phyloP scores from a whole-genome alignment of 768 basidiomycete species.

The Neoboletus subvelutipes region DNA sequence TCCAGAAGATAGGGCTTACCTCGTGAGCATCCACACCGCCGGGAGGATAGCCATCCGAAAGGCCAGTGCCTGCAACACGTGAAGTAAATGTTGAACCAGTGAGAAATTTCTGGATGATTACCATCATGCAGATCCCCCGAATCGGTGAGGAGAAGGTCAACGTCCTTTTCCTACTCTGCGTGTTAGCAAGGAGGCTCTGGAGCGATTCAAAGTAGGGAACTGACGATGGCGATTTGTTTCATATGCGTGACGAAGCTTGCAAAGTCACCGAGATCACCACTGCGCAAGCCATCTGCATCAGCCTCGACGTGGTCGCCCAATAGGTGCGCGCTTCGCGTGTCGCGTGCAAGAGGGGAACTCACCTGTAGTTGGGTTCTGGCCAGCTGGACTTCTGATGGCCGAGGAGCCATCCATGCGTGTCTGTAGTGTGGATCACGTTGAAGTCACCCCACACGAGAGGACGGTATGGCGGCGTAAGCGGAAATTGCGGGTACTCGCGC shows the following conservation, averaged over 20 bases:
- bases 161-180: conserved; percentile 53
- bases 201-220: conserved; percentile 4
- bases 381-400: no score
- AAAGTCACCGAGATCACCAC: conserved; percentile 77
- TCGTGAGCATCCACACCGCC: conserved; percentile 74
- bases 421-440: no score
- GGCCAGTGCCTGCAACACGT: conserved; percentile 58
- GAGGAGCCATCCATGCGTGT: no score
- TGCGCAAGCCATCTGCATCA: conserved; percentile 13
- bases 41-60: conserved; percentile 71
- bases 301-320: no score
- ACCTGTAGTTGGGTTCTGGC: no score
- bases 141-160: conserved; percentile 82
- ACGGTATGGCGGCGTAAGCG: no score
- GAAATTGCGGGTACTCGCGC: no score
- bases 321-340: no score
- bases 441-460: no score
- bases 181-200: background rate
- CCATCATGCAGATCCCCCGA: conserved; percentile 80
- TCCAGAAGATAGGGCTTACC: conserved; percentile 36
- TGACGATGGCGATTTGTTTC: conserved; percentile 67
- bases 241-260: conserved; percentile 83
- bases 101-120: conserved; percentile 5
- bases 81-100: background rate
- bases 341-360: no score